These are phyloP conservation scores for Yamadazyma endophytica DNA, from an alignment of 805 yeast genomes.

Conservation along the genomic window DNA sequence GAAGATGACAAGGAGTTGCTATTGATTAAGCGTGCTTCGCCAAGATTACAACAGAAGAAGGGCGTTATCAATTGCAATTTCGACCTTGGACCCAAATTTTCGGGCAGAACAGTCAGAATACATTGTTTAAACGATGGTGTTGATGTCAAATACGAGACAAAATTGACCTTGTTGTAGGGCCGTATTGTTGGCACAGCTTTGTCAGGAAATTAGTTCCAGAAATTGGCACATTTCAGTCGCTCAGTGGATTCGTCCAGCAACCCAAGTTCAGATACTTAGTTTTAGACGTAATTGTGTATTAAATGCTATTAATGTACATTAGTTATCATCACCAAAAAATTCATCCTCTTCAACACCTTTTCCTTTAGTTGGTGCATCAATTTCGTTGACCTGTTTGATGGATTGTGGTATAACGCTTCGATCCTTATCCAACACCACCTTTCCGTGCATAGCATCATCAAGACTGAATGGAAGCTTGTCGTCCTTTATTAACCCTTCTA, in stretches of 20 bases:
- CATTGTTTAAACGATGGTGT: conserved; percentile 64
- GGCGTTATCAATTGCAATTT: conserved; percentile 43
- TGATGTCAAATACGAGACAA: conserved; percentile 43
- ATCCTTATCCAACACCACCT: too few species aligned
- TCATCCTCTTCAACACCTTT: conserved; percentile 35
- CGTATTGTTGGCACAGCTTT: too few species aligned
- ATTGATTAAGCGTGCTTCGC: conserved; percentile 73
- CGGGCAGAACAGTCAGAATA: conserved; percentile 44
- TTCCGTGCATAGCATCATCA: conserved; percentile 43
- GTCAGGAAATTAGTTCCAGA: too few species aligned
- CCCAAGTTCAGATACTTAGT: too few species aligned
- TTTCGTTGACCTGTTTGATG: conserved; percentile 22
- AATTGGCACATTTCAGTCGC: too few species aligned
- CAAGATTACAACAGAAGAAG: conserved; percentile 35
- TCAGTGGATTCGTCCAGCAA: too few species aligned
- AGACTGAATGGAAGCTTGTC: conserved; percentile 51
- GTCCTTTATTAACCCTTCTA: conserved; percentile 48
- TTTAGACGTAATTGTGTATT: too few species aligned
- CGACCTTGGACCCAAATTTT: conserved; percentile 45
- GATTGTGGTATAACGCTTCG: conserved; percentile 10
- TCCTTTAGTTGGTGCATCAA: conserved; percentile 42
- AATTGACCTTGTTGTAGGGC: conserved; percentile 6
- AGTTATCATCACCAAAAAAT: conserved; percentile 33
- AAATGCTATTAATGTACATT: too few species aligned
- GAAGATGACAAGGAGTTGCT: conserved; percentile 49